Evolutionary conservation across 2,329 filamentous ascomycete genomes (phyloP), one percentile per base, ranked within the genome.

Genomic region (Dactylellina leptospora): DNA sequence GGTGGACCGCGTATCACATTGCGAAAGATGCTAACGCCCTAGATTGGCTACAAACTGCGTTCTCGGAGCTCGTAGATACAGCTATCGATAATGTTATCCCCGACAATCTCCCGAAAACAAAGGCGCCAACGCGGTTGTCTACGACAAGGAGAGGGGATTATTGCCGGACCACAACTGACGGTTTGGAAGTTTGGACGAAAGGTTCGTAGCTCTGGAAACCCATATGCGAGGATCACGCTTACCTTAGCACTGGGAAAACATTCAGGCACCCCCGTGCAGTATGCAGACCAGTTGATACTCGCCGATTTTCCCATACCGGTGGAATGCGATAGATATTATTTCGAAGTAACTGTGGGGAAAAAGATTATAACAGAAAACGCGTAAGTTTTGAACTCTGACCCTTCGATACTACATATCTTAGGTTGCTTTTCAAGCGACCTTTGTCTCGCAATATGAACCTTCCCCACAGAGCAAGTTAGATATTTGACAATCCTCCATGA

Each of bases 301-400:
- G 27, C 53, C 10, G 25, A 56, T 27, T 33, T 28, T 45, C 38
- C 53, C 10, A 45, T 56, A 6, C 38, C 53, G 20, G 53, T 23
- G 2, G 53, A 56, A n/a, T 36, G 18, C 6, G 36, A 56, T 16
- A 44, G 53, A n/a, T 45, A 56, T 23, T 56, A 56, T 22, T 56
- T 56, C 20, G 53, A 56, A 22, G 38, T 56, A 30, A 45, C 53
- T 5, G 38, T 56, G n/a, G 4, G 45, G 6, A 56, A 45, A 3
- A 30, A 22, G 3, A 20, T 20, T 20, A 20, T 23, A 23, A 20
- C 44, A 16, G n/a, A 20, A 45, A n/a, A 30, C 11, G 22, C 38
- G 53, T 56, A 45, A 30, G 53, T 9, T 33, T 33, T 33, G 13
- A 33, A 6, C 30, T 33, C 30, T 33, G 6, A 6, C 30, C 30